Base-by-base conservation (phyloP, 257 asterid species). In the Nicotiana sylvestris region DNA sequence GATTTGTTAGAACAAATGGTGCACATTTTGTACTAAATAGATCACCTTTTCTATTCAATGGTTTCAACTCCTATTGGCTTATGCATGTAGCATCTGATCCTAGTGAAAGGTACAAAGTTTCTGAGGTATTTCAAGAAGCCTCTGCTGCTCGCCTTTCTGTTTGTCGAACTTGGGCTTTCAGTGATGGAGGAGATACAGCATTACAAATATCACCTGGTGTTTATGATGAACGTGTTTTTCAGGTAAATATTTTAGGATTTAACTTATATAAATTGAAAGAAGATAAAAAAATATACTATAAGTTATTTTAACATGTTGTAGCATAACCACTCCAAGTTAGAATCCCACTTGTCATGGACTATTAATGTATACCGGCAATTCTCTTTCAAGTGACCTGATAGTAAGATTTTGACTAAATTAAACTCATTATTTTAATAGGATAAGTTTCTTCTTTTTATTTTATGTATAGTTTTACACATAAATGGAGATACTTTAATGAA, bases 31-130 rank as follows among this genome's bases (percentile, higher is more conserved):
- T 86, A 29, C 72, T 93, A 16, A 82, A 90, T 7, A 92, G 92
- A 7, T 88, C 94, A 0, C 92, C 96, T 6, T 92, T 91, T 55
- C 91, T 92, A 18, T 92, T 92, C 81, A 93, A 92, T 79, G 96
- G 98, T 6, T 93, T 93, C 89, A 93, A 93, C 56, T 16, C 98
- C 13, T 94, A 94, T 32, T 94, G 98, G 98, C 82, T 92, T 88
- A 92, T 94, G 97, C 84, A 92, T n/a, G 86, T 91, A 0, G 94
- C 96, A 0, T 10, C 92, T 0, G 87, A 94, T 35, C 91, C 92
- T 17, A 35, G 13, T 43, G 84, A 91, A 13, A 86, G 97, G 82
- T 6, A 81, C 82, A 92, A 90, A 80, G 95, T 91, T 0, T 83
- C 96, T 2, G 83, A 89, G 12, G 98, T 89, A 0, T 84, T 91